Percentiles rank a stretch among this genome's conserved stretches.
Evolutionary conservation across 2,329 filamentous ascomycete genomes (phyloP).

Genomic region (Domatiomyces catenatus): DNA sequence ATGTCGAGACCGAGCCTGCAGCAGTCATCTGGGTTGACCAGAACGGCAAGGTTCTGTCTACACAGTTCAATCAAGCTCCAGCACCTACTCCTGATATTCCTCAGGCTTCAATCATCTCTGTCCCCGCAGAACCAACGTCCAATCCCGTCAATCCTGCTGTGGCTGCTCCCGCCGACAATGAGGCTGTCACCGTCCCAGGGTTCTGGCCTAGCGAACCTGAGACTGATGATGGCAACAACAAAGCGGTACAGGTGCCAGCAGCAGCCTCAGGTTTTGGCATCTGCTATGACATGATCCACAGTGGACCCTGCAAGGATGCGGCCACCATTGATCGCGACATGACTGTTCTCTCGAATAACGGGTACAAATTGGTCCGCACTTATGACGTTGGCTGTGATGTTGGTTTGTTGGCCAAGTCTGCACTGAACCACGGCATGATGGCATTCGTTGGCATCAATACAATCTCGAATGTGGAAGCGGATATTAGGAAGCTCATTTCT

Average conservation of each 20-base stretch:
- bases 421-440: conserved; percentile 48
- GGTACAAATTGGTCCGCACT: conserved; percentile 52
- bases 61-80: conserved; percentile 20
- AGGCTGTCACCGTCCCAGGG: neutral
- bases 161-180: neutral
- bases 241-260: neutral
- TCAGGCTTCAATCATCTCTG: conserved; percentile 2
- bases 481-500: conserved; percentile 41
- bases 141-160: neutral
- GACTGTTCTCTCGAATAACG: conserved; percentile 33
- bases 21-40: conserved; percentile 46
- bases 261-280: conserved; percentile 31
- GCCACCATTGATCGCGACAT: conserved; percentile 52
- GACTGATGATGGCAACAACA: neutral
- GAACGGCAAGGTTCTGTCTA: conserved; percentile 36
- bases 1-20: conserved; percentile 10
- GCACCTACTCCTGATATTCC: conserved; percentile 11
- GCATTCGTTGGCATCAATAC: conserved; percentile 64
- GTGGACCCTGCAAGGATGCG: conserved; percentile 50
- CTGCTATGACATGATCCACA: conserved; percentile 44
- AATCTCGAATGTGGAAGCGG: conserved; percentile 38
- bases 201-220: neutral
- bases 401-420: conserved; percentile 44
- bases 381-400: conserved; percentile 71
- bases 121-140: neutral